Conservation (phyloP, 139 green algal genomes). For the Asterochloris sp. region DNA sequence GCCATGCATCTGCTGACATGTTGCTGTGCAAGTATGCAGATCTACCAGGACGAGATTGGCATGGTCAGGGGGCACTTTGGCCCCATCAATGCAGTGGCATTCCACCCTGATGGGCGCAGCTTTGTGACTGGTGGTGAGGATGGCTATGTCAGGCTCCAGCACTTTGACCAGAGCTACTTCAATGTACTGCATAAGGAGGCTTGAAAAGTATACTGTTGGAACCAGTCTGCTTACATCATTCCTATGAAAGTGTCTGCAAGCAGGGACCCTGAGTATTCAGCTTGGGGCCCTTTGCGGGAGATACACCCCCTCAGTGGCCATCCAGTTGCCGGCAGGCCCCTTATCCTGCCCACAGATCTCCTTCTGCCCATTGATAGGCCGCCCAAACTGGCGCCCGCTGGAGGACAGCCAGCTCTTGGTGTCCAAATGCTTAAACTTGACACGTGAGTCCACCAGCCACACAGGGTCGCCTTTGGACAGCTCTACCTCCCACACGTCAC, state of each 20-base stretch:
- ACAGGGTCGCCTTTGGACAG: slow-evolving; percentile 26
- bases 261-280: too few relatives aligned
- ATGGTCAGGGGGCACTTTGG: slow-evolving; percentile 96
- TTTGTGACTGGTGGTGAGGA: slow-evolving; percentile 91
- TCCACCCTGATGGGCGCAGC: slow-evolving; percentile 84
- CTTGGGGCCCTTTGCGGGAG: slow-evolving; percentile 35
- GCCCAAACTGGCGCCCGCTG: slow-evolving; percentile 57
- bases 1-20: not conserved
- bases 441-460: slow-evolving; percentile 34
- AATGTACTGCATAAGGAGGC: not conserved
- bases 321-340: slow-evolving; percentile 56
- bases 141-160: slow-evolving; percentile 96
- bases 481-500: slow-evolving; percentile 79
- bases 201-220: too few relatives aligned
- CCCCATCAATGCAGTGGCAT: slow-evolving; percentile 94
- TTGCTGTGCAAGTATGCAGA: slow-evolving; percentile 36
- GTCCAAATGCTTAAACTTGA: slow-evolving; percentile 72
- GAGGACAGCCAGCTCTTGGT: slow-evolving; percentile 62
- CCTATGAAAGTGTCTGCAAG: too few relatives aligned
- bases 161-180: slow-evolving; percentile 74
- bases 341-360: slow-evolving; percentile 59
- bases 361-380: slow-evolving; percentile 80
- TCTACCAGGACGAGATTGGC: slow-evolving; percentile 95
- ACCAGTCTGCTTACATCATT: too few relatives aligned
- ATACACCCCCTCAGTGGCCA: slow-evolving; percentile 80